Conservation (phyloP, 495 filamentous ascomycete species). For the Xylaria venustula region DNA sequence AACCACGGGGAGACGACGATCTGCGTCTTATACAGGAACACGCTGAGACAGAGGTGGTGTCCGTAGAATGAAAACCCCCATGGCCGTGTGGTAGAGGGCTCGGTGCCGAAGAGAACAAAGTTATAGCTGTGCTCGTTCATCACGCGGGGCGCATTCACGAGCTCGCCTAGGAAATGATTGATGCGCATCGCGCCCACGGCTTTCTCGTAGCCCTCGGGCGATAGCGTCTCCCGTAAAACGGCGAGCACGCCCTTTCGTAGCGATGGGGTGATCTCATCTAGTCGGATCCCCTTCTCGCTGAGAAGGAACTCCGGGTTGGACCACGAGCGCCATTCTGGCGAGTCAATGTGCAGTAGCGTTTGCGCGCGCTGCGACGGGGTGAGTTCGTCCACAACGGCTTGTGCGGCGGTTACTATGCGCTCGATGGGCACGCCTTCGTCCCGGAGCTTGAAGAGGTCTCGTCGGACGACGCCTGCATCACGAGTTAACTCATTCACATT, state of each 20-base stretch:
- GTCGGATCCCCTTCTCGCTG: conserved; percentile 60
- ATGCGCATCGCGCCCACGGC: conserved; percentile 68
- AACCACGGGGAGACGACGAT: conserved; percentile 69
- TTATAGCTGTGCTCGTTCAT: conserved; percentile 78
- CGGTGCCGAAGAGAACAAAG: conserved; percentile 60
- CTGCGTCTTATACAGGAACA: conserved; percentile 60
- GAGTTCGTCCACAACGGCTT: conserved; percentile 42
- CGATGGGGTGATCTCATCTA: conserved; percentile 53
- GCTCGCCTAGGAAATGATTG: conserved; percentile 74
- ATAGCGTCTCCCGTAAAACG: conserved; percentile 58
- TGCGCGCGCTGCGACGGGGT: conserved; percentile 46
- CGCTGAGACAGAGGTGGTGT: conserved; percentile 69
- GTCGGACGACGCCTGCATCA: conserved; percentile 49
- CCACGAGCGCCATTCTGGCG: conserved; percentile 71
- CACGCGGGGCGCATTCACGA: conserved; percentile 58
- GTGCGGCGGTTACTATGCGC: conserved; percentile 50
- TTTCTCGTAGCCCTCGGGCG: conserved; percentile 68
- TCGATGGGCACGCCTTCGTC: conserved; percentile 62
- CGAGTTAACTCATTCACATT: background rate
- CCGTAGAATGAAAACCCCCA: conserved; percentile 79
- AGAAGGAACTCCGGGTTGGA: conserved; percentile 73
- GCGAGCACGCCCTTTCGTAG: conserved; percentile 50
- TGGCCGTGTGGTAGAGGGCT: conserved; percentile 48
- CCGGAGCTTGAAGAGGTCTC: conserved; percentile 55
- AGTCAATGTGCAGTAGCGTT: conserved; percentile 61